Conservation (phyloP, 345 rosid genomes). For the Fremontodendron californicum region DNA sequence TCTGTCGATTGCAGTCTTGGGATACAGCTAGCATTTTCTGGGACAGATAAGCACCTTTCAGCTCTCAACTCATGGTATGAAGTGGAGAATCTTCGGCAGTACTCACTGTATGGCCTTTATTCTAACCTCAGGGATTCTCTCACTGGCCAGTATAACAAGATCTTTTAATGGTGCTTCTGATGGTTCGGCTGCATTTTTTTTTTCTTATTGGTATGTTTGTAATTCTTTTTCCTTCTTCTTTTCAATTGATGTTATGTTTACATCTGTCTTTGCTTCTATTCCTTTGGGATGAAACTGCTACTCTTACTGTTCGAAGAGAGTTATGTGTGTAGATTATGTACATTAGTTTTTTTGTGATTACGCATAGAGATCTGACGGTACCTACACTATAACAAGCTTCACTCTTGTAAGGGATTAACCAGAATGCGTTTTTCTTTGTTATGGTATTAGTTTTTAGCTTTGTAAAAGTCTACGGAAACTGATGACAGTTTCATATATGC, state of each 20-base stretch:
- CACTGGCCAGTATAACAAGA: slow-evolving; percentile 52
- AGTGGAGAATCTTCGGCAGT: slow-evolving; percentile 75
- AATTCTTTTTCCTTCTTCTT: slow-evolving; percentile 2
- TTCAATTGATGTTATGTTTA: no score
- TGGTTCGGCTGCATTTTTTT: slow-evolving; percentile 1
- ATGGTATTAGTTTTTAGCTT: background rate
- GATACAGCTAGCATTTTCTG: no score
- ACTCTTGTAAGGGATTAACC: slow-evolving; percentile 62
- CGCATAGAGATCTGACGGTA: slow-evolving; percentile 20
- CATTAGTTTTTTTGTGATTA: background rate
- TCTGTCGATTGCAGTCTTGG: no score
- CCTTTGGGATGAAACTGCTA: no score
- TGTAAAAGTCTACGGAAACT: background rate
- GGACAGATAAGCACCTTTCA: slow-evolving; percentile 83
- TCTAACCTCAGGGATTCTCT: slow-evolving; percentile 70
- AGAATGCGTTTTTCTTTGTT: background rate
- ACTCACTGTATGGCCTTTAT: no score
- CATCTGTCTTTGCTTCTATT: no score
- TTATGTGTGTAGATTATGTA: no score
- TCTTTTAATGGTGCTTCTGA: slow-evolving; percentile 39
- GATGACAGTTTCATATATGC: slow-evolving; percentile 7
- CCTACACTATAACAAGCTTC: slow-evolving; percentile 74
- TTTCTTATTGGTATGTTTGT: background rate
- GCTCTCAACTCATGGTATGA: slow-evolving; percentile 93
- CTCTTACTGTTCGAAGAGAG: no score